Conservation (phyloP, 352 stramenopile species). For the Phytophthora chlamydospora region DNA sequence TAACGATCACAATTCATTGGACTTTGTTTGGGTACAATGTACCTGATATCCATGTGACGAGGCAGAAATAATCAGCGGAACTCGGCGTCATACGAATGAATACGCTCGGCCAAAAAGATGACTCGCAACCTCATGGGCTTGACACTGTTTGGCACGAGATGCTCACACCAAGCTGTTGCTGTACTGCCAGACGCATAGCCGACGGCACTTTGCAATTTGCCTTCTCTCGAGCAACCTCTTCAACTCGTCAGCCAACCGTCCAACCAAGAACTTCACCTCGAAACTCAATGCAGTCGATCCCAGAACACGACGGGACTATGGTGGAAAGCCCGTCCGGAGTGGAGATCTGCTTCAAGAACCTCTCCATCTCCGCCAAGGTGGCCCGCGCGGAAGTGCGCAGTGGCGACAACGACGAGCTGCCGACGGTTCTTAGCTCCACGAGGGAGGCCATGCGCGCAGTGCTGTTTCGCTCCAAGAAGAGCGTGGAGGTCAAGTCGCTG, state of each 20-base stretch:
- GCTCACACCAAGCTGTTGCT: too few species aligned
- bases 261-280: neutral
- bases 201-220: slow-evolving; percentile 11
- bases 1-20: neutral
- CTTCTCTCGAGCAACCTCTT: neutral
- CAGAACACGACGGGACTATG: neutral
- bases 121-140: neutral
- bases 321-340: slow-evolving; percentile 11
- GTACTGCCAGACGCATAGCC: too few species aligned
- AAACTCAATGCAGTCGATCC: too few species aligned
- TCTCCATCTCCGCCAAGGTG: slow-evolving; percentile 41
- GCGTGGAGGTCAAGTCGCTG: slow-evolving; percentile 28
- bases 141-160: neutral
- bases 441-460: neutral
- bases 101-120: neutral
- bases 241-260: neutral
- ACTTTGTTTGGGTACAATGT: neutral
- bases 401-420: slow-evolving; percentile 24
- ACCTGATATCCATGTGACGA: slow-evolving; percentile 9
- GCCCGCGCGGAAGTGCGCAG: slow-evolving; percentile 7
- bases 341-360: slow-evolving; percentile 53
- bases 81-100: too few species aligned
- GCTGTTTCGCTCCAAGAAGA: slow-evolving; percentile 16
- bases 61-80: neutral
- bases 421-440: slow-evolving; percentile 37